These are phyloP conservation scores for Crataegus laevigata DNA, from an alignment of 306 rosid species.

Conservation along the genomic window DNA sequence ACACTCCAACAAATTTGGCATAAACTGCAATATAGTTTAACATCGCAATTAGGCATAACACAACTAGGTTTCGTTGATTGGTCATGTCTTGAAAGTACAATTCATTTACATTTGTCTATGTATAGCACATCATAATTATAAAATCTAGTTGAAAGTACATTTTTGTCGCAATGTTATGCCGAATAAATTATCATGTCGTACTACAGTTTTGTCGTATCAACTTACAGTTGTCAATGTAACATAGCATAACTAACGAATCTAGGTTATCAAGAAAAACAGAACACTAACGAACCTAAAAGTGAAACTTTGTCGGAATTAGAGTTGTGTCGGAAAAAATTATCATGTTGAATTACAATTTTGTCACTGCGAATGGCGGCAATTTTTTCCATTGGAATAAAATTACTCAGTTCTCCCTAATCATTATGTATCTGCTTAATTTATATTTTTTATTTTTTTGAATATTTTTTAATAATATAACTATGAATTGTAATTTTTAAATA, in stretches of 20 bases:
- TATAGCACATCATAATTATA: background rate
- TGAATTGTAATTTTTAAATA: background rate
- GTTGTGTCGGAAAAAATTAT: background rate
- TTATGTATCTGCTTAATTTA: background rate
- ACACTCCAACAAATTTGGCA: background rate
- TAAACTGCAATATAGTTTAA: background rate
- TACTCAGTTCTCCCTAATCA: background rate
- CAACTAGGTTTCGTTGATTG: background rate
- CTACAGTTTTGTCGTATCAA: background rate
- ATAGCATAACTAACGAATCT: background rate
- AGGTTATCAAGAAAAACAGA: background rate
- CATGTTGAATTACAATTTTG: background rate
- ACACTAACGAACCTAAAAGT: too few species aligned
- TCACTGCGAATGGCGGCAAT: background rate
- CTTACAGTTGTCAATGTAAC: background rate
- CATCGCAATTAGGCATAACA: background rate
- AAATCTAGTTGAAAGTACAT: background rate
- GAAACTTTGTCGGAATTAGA: background rate
- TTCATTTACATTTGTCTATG: background rate
- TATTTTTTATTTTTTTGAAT: background rate
- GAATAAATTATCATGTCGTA: background rate
- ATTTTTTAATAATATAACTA: background rate
- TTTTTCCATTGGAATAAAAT: background rate
- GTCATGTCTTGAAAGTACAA: background rate
- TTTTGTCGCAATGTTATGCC: background rate